Conservation (phyloP, 164 flowering plant genomes). For the Magnolia officinalis region DNA sequence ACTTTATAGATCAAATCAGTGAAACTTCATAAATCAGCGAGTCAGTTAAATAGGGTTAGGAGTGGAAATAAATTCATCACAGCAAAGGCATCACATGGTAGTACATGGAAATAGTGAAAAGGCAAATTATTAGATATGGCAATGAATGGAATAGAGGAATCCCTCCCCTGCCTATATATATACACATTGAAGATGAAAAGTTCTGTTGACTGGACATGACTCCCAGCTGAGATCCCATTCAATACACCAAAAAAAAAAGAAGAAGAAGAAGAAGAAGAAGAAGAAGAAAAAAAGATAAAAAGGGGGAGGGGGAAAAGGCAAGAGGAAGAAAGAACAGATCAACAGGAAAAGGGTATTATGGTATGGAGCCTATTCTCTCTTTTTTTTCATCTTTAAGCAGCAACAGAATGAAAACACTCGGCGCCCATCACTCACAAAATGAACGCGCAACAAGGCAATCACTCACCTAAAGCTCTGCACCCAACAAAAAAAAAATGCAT, state of each 20-base stretch:
- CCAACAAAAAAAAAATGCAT: conserved; percentile 1
- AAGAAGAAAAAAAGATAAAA: background rate
- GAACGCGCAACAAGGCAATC: background rate
- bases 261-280: background rate
- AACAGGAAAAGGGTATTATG: background rate
- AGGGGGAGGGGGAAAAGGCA: background rate
- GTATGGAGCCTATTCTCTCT: background rate
- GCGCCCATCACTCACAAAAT: conserved; percentile 7
- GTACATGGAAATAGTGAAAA: too few relatives aligned
- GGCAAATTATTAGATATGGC: background rate
- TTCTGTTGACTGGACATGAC: background rate
- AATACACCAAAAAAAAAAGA: background rate
- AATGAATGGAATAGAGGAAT: background rate
- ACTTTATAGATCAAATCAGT: too few relatives aligned
- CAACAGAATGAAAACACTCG: background rate
- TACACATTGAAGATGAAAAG: background rate
- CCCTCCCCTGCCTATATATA: background rate
- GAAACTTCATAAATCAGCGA: too few relatives aligned
- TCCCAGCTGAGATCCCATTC: background rate
- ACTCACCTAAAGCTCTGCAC: background rate
- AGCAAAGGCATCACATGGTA: too few relatives aligned
- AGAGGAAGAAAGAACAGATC: background rate
- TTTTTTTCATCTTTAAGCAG: background rate
- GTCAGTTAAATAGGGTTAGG: too few relatives aligned
- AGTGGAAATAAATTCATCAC: too few relatives aligned